Evolutionary conservation across 148 eudicot genomes (phyloP).

Genomic region (Silene latifolia): DNA sequence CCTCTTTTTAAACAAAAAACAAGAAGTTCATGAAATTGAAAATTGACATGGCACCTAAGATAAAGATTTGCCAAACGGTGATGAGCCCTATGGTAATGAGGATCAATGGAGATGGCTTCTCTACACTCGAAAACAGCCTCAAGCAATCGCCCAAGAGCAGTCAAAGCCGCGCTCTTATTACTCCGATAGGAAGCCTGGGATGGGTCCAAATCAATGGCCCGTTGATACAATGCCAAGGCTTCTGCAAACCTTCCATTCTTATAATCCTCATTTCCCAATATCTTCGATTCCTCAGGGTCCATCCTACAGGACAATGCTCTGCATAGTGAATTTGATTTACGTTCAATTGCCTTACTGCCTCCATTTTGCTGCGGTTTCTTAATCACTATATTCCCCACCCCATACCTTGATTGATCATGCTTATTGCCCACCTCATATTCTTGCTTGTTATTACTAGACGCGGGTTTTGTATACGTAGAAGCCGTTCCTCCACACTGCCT

Average conservation of each 20-base stretch:
- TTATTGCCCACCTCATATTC: slow-evolving; percentile 18
- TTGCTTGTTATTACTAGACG: slow-evolving; percentile 17
- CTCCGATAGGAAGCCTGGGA: slow-evolving; percentile 84
- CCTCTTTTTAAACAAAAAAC: too few relatives aligned
- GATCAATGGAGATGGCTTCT: slow-evolving; percentile 82
- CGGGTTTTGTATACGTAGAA: slow-evolving; percentile 25
- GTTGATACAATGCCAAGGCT: slow-evolving; percentile 82
- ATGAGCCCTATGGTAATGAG: slow-evolving; percentile 83
- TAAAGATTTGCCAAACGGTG: slow-evolving; percentile 80
- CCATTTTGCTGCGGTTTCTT: slow-evolving; percentile 27
- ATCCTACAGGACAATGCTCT: slow-evolving; percentile 83
- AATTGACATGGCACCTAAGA: slow-evolving; percentile 48
- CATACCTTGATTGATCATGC: slow-evolving; percentile 29
- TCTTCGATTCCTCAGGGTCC: slow-evolving; percentile 94
- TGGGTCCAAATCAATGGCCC: slow-evolving; percentile 84
- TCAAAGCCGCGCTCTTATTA: slow-evolving; percentile 86
- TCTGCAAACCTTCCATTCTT: slow-evolving; percentile 88
- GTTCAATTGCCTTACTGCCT: slow-evolving; percentile 21
- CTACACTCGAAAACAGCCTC: slow-evolving; percentile 94
- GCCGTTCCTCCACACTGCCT: slow-evolving; percentile 41
- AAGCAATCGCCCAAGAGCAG: slow-evolving; percentile 81
- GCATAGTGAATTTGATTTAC: slow-evolving; percentile 47
- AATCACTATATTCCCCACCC: slow-evolving; percentile 53
- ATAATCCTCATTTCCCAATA: slow-evolving; percentile 90
- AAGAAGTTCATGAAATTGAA: neutral